Conservation (phyloP, 106 monocot genomes). For the Dioscorea zingiberensis region DNA sequence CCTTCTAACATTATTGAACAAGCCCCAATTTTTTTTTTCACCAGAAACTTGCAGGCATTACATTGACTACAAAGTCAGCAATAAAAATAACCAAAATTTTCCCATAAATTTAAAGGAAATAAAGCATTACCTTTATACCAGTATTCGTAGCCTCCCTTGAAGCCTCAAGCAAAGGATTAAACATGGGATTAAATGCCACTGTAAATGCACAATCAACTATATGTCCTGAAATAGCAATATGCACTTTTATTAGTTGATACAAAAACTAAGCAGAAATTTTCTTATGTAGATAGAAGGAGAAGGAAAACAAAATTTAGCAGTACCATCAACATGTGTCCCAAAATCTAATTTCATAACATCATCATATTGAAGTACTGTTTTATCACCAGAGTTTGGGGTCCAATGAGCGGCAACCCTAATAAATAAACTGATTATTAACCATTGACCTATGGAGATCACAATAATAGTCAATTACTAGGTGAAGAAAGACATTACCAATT, state of each 20-base stretch:
- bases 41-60: no score
- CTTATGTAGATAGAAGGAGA: not conserved
- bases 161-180: slow-evolving; percentile 85
- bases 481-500: slow-evolving; percentile 59
- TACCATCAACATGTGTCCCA: slow-evolving; percentile 97
- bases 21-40: no score
- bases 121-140: slow-evolving; percentile 66
- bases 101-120: not conserved
- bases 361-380: slow-evolving; percentile 99
- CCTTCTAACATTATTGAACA: no score
- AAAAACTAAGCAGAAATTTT: not conserved
- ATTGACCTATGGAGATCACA: not conserved
- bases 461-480: not conserved
- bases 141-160: slow-evolving; percentile 94
- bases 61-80: no score
- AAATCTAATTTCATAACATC: slow-evolving; percentile 99
- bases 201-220: slow-evolving; percentile 98
- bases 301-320: not conserved
- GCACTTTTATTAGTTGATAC: not conserved
- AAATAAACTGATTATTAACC: slow-evolving; percentile 5
- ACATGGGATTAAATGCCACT: slow-evolving; percentile 98
- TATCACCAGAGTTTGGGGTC: slow-evolving; percentile 98
- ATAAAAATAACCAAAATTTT: no score
- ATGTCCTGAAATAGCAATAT: slow-evolving; percentile 38
- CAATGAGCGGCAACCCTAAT: slow-evolving; percentile 98